Evolutionary conservation across 371 early-diverging fungal species (phyloP).

Genomic region (Paraphysoderma sedebokerense): DNA sequence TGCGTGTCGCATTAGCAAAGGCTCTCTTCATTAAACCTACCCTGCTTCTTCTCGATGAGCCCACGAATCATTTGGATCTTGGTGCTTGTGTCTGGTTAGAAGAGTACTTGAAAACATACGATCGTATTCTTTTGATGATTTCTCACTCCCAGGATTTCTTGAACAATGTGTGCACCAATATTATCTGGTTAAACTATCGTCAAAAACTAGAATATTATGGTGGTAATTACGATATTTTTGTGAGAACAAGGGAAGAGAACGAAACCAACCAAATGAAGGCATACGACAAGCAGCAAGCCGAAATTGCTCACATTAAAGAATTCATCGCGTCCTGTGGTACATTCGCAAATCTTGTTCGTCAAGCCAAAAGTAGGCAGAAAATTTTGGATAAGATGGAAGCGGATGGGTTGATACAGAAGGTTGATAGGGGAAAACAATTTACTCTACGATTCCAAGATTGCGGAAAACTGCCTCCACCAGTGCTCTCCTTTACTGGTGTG

Average conservation of each 20-base stretch:
- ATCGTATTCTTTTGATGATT: constrained; percentile 85
- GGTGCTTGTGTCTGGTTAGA: constrained; percentile 97
- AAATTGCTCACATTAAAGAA: constrained; percentile 95
- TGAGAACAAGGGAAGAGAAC: constrained; percentile 82
- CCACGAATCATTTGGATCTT: constrained; percentile 93
- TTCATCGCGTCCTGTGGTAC: constrained; percentile 98
- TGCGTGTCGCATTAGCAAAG: constrained; percentile 93
- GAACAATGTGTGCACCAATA: constrained; percentile 93
- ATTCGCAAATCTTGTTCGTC: constrained; percentile 94
- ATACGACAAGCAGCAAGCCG: constrained; percentile 92
- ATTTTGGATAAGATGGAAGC: constrained; percentile 99
- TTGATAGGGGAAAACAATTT: constrained; percentile 36
- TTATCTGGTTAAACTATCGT: constrained; percentile 75
- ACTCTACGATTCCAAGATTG: constrained; percentile 69
- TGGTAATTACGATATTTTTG: constrained; percentile 95
- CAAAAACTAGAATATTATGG: constrained; percentile 82
- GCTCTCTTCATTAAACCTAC: constrained; percentile 94
- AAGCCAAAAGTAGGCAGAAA: constrained; percentile 98
- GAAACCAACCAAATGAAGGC: constrained; percentile 96
- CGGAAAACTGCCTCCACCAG: constrained; percentile 91
- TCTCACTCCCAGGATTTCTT: constrained; percentile 99
- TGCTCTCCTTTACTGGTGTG: constrained; percentile 81
- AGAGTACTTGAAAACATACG: constrained; percentile 83
- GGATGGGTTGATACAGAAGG: constrained; percentile 88
- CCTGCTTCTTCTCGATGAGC: constrained; percentile 92